Base-by-base conservation (phyloP, 2,329 filamentous ascomycete genomes). In the Chaetomiaceae sp. region DNA sequence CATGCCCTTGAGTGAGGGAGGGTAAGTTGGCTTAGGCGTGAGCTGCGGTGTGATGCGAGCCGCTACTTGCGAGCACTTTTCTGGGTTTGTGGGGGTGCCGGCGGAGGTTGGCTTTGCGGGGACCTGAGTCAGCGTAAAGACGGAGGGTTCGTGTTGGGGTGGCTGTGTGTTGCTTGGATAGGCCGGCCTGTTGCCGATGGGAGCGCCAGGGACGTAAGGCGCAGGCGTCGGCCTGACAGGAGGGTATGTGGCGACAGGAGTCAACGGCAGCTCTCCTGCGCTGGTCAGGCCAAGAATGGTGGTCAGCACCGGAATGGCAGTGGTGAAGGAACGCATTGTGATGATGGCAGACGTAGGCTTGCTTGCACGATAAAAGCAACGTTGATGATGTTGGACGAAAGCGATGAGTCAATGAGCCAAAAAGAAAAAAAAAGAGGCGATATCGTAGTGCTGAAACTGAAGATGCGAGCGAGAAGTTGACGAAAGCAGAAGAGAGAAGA, bases 31-130 rank as follows among this genome's bases (percentile, higher is more conserved):
- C 25, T 25, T 48, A 6, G 53, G 43, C 5, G 48, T 51, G 14
- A 55, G 48, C 20, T 48, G 42, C 7, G 53, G 53, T 10, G 43
- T 51, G 36, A 55, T 51, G 32, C 44, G 48, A 1, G 53, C 48
- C 1, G 53, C 53, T 1, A 48, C 44, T 20, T 51, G 38, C 16
- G 47, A 45, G 47, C 52, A 54, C 29, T 29, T 41, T 9, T 45
- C 52, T 1, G 42, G 41, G 18, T 37, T 32, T 25, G 32, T 34
- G 2, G 45, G 20, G 5, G 51, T 48, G 44, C 37, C 45, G 2
- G 46, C 32, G 16, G 11, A 10, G 4, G 52, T 43, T 10, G 51
- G 45, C 7, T 18, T 21, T 10, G 38, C 23, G 38, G 52, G 32
- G 10, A 50, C 47, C 8, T 54, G 47, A 16, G 47, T 50, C 27